phyloP scores from a whole-genome alignment of 768 basidiomycete genomes.

The Podaxis pistillaris region DNA sequence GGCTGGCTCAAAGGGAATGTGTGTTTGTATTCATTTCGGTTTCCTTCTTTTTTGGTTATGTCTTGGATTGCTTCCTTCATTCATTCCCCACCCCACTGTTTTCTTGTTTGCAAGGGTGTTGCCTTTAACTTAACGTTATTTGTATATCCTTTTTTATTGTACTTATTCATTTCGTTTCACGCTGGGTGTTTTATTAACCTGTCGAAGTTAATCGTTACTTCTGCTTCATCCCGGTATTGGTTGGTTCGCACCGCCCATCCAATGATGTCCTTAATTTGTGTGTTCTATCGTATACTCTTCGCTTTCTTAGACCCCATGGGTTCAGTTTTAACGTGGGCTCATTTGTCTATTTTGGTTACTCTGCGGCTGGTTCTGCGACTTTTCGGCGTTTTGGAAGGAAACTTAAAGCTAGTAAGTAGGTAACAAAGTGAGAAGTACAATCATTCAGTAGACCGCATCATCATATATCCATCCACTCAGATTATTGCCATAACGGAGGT shows the following conservation, averaged over 20 bases:
- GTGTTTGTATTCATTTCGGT: slow-evolving; percentile 6
- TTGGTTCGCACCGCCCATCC: slow-evolving; percentile 1
- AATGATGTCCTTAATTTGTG: slow-evolving; percentile 4
- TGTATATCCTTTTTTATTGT: background rate
- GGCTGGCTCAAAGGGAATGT: background rate
- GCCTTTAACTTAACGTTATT: background rate
- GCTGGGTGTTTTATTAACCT: slow-evolving; percentile 6
- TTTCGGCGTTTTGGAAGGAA: background rate
- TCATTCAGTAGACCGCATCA: background rate
- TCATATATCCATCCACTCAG: background rate
- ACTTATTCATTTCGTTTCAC: background rate
- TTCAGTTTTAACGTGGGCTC: background rate
- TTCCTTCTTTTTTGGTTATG: background rate
- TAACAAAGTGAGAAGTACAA: background rate
- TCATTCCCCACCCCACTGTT: background rate
- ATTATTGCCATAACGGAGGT: background rate
- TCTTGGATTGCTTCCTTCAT: background rate
- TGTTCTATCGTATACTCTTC: background rate
- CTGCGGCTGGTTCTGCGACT: background rate
- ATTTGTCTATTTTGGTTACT: background rate
- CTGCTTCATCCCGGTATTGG: slow-evolving; percentile 1
- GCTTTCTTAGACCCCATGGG: background rate
- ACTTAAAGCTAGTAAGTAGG: background rate
- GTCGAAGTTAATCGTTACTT: background rate
- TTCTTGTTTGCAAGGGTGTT: background rate